phyloP scores from a whole-genome alignment of 2,329 filamentous ascomycete species.

The Paraconiothyrium brasiliense region DNA sequence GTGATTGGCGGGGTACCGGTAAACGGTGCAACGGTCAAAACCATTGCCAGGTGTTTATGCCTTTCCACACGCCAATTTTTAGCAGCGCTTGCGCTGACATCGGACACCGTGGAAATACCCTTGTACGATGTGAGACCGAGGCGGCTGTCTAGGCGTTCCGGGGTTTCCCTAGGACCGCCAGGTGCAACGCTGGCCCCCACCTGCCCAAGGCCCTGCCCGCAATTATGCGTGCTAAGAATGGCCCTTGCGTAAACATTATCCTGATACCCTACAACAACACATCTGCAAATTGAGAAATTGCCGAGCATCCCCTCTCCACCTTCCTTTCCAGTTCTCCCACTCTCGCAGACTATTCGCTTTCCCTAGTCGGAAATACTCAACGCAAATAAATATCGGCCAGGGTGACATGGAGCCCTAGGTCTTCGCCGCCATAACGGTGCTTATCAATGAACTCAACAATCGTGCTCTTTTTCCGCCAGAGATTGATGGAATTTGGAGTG shows the following conservation, averaged over 20 bases:
- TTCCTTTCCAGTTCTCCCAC: too few species aligned
- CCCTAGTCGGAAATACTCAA: too few species aligned
- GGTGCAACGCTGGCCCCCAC: background rate
- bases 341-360: too few species aligned
- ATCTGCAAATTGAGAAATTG: too few species aligned
- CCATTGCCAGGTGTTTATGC: background rate
- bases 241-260: background rate
- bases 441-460: too few species aligned
- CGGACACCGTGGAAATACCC: background rate
- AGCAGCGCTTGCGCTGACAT: background rate
- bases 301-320: too few species aligned
- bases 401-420: too few species aligned
- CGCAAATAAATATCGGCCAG: too few species aligned
- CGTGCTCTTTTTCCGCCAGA: too few species aligned
- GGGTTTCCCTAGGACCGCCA: background rate
- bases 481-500: too few species aligned
- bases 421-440: too few species aligned
- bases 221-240: background rate
- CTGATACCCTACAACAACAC: background rate
- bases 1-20: background rate
- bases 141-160: background rate
- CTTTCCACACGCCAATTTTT: background rate
- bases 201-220: background rate
- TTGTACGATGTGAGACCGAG: background rate
- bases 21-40: too few species aligned